Evolutionary conservation across 768 basidiomycete species (phyloP).

Genomic region (Suillus plorans): DNA sequence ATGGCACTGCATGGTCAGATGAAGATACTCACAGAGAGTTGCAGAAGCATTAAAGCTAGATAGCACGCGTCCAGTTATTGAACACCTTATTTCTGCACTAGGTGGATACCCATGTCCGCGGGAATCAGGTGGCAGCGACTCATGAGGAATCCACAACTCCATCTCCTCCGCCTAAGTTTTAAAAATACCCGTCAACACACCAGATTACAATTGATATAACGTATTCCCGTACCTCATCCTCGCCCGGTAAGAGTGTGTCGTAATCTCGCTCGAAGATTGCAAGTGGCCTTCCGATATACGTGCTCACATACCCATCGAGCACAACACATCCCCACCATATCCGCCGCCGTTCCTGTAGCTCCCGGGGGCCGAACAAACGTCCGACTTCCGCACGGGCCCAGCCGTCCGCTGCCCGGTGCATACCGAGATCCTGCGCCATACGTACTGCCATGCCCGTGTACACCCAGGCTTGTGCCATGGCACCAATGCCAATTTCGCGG

Average conservation of each 20-base stretch:
- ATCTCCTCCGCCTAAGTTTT: slow-evolving; percentile 57
- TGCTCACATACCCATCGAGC: slow-evolving; percentile 78
- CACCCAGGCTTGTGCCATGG: slow-evolving; percentile 87
- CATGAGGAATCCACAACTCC: slow-evolving; percentile 51
- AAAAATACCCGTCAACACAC: not conserved
- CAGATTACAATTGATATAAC: not conserved
- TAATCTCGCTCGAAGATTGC: slow-evolving; percentile 76
- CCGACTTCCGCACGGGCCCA: slow-evolving; percentile 67
- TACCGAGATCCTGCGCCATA: slow-evolving; percentile 89
- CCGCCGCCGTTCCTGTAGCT: slow-evolving; percentile 67
- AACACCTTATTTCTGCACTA: slow-evolving; percentile 14
- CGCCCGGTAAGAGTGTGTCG: slow-evolving; percentile 65
- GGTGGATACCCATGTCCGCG: slow-evolving; percentile 30
- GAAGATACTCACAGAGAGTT: slow-evolving; percentile 53
- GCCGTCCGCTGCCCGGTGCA: slow-evolving; percentile 79
- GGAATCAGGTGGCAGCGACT: slow-evolving; percentile 30
- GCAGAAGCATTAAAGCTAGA: slow-evolving; percentile 83
- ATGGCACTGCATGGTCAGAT: not conserved
- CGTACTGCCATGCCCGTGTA: slow-evolving; percentile 86
- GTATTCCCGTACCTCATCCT: slow-evolving; percentile 49
- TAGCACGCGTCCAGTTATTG: slow-evolving; percentile 49
- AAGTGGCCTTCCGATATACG: slow-evolving; percentile 77
- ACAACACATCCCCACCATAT: slow-evolving; percentile 81
- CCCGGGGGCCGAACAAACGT: slow-evolving; percentile 54
- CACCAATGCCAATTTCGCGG: slow-evolving; percentile 83